These are phyloP conservation scores for Boletus coccyginus DNA, from an alignment of 768 basidiomycete genomes.

Conservation along the genomic window DNA sequence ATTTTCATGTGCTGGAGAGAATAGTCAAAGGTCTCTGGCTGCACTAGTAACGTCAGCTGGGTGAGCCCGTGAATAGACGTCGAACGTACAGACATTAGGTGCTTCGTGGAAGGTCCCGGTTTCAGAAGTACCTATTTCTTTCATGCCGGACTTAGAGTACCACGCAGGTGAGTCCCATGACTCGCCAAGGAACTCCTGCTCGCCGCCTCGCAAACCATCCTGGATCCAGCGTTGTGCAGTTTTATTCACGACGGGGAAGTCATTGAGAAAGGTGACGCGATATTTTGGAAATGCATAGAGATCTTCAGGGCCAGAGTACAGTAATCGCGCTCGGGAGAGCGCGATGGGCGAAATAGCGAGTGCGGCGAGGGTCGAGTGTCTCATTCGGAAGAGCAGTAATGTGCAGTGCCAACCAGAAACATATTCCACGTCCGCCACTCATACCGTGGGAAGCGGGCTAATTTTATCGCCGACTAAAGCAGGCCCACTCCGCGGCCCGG, in stretches of 20 bases:
- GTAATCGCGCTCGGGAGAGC: slow-evolving; percentile 31
- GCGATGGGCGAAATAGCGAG: slow-evolving; percentile 17
- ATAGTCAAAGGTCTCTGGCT: slow-evolving; percentile 35
- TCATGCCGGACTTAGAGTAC: slow-evolving; percentile 40
- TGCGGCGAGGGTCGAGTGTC: slow-evolving; percentile 11
- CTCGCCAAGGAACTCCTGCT: slow-evolving; percentile 73
- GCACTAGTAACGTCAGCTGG: slow-evolving; percentile 20
- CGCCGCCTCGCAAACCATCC: slow-evolving; percentile 70
- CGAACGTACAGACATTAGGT: slow-evolving; percentile 38
- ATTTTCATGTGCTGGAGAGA: slow-evolving; percentile 75
- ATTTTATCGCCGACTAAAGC: background rate
- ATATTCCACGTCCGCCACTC: slow-evolving; percentile 9
- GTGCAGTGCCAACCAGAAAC: background rate
- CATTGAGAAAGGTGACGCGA: slow-evolving; percentile 74
- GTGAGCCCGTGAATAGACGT: slow-evolving; percentile 10
- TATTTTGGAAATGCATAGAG: slow-evolving; percentile 80
- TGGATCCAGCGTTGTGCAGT: slow-evolving; percentile 75
- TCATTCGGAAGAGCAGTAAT: slow-evolving; percentile 11
- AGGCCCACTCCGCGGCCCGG: slow-evolving; percentile 29
- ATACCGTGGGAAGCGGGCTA: slow-evolving; percentile 6
- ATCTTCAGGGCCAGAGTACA: slow-evolving; percentile 78
- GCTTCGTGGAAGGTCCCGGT: slow-evolving; percentile 26
- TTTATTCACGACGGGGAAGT: slow-evolving; percentile 67
- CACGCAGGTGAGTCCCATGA: slow-evolving; percentile 45
- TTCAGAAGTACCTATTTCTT: slow-evolving; percentile 60